These are phyloP conservation scores for Verticillium zaregamsianum DNA, from an alignment of 2,329 filamentous ascomycete species.

Conservation along the genomic window DNA sequence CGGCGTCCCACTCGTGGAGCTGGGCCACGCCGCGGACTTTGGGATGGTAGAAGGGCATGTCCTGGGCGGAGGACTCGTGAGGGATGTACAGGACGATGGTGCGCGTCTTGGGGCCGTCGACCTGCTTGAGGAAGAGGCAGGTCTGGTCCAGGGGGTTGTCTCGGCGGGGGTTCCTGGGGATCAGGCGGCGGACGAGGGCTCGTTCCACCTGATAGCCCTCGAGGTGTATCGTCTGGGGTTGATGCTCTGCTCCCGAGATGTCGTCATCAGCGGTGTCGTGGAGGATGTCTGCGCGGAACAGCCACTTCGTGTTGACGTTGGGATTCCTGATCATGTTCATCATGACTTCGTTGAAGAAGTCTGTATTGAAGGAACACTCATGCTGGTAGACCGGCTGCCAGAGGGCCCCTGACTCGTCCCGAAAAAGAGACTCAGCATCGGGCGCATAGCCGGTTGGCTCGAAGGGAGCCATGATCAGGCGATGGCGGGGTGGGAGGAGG, in stretches of 20 bases:
- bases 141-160: constrained; percentile 78
- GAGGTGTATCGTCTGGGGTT: constrained; percentile 39
- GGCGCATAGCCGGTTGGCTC: constrained; percentile 27
- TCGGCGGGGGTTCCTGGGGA: constrained; percentile 75
- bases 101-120: constrained; percentile 15
- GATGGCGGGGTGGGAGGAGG: background rate
- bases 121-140: constrained; percentile 55
- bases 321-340: constrained; percentile 73
- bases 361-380: constrained; percentile 57
- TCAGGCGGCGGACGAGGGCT: constrained; percentile 69
- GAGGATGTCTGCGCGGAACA: constrained; percentile 75
- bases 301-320: constrained; percentile 72
- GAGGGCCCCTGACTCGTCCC: constrained; percentile 26
- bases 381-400: constrained; percentile 56
- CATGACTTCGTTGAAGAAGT: constrained; percentile 64
- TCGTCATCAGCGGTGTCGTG: constrained; percentile 37
- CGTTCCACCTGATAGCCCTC: constrained; percentile 40
- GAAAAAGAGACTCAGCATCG: constrained; percentile 27
- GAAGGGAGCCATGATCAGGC: constrained; percentile 22
- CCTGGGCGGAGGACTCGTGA: constrained; percentile 56
- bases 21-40: constrained; percentile 70
- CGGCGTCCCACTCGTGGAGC: constrained; percentile 59
- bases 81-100: constrained; percentile 74
- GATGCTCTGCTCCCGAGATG: constrained; percentile 14
- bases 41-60: constrained; percentile 87